Evolutionary conservation across 495 filamentous ascomycete species (phyloP).

Genomic region (Pyronema omphalodes): DNA sequence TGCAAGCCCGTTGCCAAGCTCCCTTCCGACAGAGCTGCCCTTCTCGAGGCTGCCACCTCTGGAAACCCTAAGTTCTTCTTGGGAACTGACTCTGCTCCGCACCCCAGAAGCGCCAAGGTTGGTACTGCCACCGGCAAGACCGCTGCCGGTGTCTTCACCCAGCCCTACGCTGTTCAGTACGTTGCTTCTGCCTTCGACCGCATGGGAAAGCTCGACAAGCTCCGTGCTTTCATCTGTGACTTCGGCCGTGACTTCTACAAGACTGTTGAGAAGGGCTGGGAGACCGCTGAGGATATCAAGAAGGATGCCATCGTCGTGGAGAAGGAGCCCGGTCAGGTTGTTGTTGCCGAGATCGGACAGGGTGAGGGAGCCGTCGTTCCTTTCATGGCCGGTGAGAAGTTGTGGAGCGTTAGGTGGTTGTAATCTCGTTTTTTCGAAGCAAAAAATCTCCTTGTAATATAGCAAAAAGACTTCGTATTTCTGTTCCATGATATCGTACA

Average conservation of each 20-base stretch:
- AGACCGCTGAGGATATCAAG: constrained; percentile 27
- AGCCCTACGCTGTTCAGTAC: constrained; percentile 56
- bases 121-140: constrained; percentile 38
- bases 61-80: constrained; percentile 74
- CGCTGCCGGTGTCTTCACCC: constrained; percentile 82
- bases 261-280: constrained; percentile 23
- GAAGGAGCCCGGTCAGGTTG: constrained; percentile 32
- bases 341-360: constrained; percentile 25
- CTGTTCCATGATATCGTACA: no score
- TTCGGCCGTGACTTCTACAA: constrained; percentile 63
- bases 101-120: constrained; percentile 55
- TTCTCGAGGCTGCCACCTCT: constrained; percentile 47
- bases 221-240: constrained; percentile 57
- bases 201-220: constrained; percentile 37
- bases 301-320: constrained; percentile 41
- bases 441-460: no score
- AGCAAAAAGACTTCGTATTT: no score
- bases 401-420: constrained; percentile 38
- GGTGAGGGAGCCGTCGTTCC: constrained; percentile 45
- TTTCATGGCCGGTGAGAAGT: constrained; percentile 46
- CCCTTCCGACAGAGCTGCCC: constrained; percentile 54
- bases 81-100: constrained; percentile 54
- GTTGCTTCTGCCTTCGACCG: constrained; percentile 22
- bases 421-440: background rate
- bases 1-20: constrained; percentile 72